These are phyloP conservation scores for Chlorella sp. DNA, from an alignment of 139 green algal species.

Conservation along the genomic window DNA sequence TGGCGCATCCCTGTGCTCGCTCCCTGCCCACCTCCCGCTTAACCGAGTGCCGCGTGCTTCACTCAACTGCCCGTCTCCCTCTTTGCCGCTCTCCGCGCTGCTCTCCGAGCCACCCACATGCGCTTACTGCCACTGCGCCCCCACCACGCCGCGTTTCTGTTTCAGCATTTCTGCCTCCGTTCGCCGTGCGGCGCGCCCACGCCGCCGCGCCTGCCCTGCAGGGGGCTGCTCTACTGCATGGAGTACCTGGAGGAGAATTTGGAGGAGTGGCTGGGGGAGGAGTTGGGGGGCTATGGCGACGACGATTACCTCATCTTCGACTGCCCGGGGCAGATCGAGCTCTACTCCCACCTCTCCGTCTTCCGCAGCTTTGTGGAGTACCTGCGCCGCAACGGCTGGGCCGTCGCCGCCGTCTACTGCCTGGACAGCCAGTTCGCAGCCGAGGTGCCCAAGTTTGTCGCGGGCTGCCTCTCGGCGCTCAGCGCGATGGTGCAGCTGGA, in stretches of 20 bases:
- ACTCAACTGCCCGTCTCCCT: too few relatives aligned
- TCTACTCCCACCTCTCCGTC: constrained; percentile 93
- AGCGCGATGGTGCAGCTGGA: constrained; percentile 97
- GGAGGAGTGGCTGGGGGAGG: constrained; percentile 87
- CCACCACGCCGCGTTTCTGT: too few relatives aligned
- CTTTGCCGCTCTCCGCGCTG: too few relatives aligned
- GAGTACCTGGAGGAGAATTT: constrained; percentile 98
- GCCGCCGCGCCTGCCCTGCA: too few relatives aligned
- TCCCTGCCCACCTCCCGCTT: too few relatives aligned
- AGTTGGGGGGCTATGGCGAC: constrained; percentile 88
- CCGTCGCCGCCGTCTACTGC: constrained; percentile 81
- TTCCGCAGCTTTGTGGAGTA: constrained; percentile 89
- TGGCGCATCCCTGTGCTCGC: too few relatives aligned
- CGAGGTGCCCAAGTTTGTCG: constrained; percentile 87
- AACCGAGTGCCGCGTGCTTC: too few relatives aligned
- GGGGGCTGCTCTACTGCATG: constrained; percentile 97
- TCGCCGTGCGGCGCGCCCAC: too few relatives aligned
- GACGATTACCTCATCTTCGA: constrained; percentile 98
- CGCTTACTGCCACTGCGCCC: too few relatives aligned
- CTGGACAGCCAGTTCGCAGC: constrained; percentile 91
- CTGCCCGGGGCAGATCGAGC: constrained; percentile 98
- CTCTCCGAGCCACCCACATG: too few relatives aligned
- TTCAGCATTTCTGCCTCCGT: too few relatives aligned
- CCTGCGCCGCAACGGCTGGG: constrained; percentile 73
- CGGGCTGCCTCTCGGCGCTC: constrained; percentile 73